A percentile compares a stretch with the other conserved stretches of the same genome.
These are phyloP conservation scores for Claviceps quebecensis DNA, from an alignment of 2,329 filamentous ascomycete genomes.

Conservation along the genomic window DNA sequence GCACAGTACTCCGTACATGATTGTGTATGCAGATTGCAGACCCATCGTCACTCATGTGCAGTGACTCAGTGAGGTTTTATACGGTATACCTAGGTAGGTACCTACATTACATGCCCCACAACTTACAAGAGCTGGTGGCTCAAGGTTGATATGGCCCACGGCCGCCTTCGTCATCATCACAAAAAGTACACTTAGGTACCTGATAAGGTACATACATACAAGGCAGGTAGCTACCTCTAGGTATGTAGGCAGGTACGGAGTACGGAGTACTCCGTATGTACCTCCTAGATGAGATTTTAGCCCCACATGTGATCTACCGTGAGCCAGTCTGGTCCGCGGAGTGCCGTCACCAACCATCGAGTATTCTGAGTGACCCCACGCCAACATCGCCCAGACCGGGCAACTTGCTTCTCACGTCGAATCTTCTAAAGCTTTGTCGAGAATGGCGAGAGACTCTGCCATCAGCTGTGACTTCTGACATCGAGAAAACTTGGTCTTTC, in stretches of 20 bases:
- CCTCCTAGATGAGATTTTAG: not conserved
- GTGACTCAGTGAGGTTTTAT: too few relatives aligned
- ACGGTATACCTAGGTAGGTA: too few relatives aligned
- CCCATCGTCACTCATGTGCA: too few relatives aligned
- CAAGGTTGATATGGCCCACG: not conserved
- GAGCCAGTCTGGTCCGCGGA: not conserved
- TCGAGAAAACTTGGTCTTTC: not conserved
- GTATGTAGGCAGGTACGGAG: too few relatives aligned
- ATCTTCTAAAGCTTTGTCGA: not conserved
- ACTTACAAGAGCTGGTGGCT: not conserved
- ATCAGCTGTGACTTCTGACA: constrained; percentile 7
- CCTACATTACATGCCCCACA: too few relatives aligned
- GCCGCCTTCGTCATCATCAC: not conserved
- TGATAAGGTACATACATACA: too few relatives aligned
- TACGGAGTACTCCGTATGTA: too few relatives aligned
- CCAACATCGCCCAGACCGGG: not conserved
- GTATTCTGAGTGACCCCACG: not conserved
- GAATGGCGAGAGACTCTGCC: constrained; percentile 12
- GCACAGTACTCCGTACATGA: too few relatives aligned
- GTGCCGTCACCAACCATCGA: not conserved
- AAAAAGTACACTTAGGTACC: too few relatives aligned
- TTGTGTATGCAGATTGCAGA: too few relatives aligned
- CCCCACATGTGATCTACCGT: not conserved
- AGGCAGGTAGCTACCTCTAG: too few relatives aligned
- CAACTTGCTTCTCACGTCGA: not conserved